Evolutionary conservation across 305 asterid genomes (phyloP).

Genomic region (Striga hermonthica): DNA sequence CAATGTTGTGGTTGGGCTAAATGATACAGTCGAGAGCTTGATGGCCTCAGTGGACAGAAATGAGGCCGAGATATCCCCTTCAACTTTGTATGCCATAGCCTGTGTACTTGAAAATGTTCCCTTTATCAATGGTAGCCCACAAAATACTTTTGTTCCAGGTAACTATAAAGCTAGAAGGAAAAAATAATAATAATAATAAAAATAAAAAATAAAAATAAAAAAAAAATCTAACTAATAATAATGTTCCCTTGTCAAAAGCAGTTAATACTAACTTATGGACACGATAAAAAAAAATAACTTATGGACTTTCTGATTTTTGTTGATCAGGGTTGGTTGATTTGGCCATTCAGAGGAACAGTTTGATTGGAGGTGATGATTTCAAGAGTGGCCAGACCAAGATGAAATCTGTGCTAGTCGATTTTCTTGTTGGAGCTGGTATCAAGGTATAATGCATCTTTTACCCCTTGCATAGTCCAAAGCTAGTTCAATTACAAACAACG

Average conservation of each 20-base stretch:
- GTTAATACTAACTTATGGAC: too few relatives aligned
- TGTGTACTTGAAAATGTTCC: constrained; percentile 85
- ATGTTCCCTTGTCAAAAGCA: too few relatives aligned
- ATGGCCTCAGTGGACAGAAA: constrained; percentile 75
- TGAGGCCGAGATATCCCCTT: constrained; percentile 89
- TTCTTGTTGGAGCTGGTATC: constrained; percentile 97
- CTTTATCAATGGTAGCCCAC: constrained; percentile 94
- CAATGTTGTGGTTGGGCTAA: constrained; percentile 72
- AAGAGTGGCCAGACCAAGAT: constrained; percentile 98
- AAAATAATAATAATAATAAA: background rate
- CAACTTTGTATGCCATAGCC: constrained; percentile 77
- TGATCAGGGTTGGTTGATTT: constrained; percentile 60
- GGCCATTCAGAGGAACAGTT: constrained; percentile 74
- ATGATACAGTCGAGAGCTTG: constrained; percentile 74
- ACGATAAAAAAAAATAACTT: too few relatives aligned
- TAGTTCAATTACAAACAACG: too few relatives aligned
- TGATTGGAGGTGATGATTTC: constrained; percentile 95
- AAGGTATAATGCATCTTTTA: constrained; percentile 44
- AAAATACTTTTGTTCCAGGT: constrained; percentile 95
- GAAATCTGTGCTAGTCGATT: constrained; percentile 95
- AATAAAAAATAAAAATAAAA: too few relatives aligned
- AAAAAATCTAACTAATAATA: too few relatives aligned
- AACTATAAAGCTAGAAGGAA: background rate
- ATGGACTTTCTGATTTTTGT: too few relatives aligned
- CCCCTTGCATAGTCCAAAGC: too few relatives aligned